A percentile compares a stretch with the other conserved stretches of the same genome.
phyloP scores from a whole-genome alignment of 805 yeast species.

The Yamadazyma endophytica region DNA sequence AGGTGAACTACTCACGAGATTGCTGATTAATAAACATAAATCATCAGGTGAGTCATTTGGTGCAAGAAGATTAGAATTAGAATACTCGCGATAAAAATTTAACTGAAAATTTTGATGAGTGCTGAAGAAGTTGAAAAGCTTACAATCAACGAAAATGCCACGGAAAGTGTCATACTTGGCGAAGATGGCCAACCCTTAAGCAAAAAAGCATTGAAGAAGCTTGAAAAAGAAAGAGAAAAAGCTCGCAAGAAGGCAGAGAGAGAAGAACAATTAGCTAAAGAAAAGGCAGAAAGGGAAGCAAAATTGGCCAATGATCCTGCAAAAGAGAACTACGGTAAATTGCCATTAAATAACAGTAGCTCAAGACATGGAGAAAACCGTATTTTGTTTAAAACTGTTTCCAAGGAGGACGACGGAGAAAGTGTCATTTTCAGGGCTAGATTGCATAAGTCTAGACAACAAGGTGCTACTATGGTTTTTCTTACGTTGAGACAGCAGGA shows the following conservation, averaged over 20 bases:
- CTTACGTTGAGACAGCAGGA: slow-evolving; percentile 89
- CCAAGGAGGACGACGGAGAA: slow-evolving; percentile 65
- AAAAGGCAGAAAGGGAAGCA: slow-evolving; percentile 75
- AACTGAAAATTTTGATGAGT: background rate
- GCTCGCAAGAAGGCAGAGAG: slow-evolving; percentile 89
- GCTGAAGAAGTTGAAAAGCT: slow-evolving; percentile 18
- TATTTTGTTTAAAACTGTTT: slow-evolving; percentile 51
- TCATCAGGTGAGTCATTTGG: too few relatives aligned
- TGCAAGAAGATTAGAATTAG: too few relatives aligned
- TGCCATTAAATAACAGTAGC: slow-evolving; percentile 79
- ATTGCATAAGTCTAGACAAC: slow-evolving; percentile 88
- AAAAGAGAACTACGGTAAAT: slow-evolving; percentile 81
- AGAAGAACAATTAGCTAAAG: slow-evolving; percentile 82
- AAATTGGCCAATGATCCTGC: slow-evolving; percentile 77
- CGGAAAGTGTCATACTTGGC: slow-evolving; percentile 33
- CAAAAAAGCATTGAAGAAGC: slow-evolving; percentile 92
- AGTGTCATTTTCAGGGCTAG: slow-evolving; percentile 88
- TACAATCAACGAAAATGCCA: slow-evolving; percentile 9
- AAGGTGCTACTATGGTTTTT: slow-evolving; percentile 92
- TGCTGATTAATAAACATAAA: too few relatives aligned
- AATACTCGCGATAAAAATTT: too few relatives aligned
- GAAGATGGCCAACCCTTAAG: slow-evolving; percentile 84
- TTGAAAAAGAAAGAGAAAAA: slow-evolving; percentile 90
- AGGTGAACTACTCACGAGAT: too few relatives aligned
- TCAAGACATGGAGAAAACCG: slow-evolving; percentile 65